Evolutionary conservation across 164 flowering plant species (phyloP).

Genomic region (Magnolia officinalis): DNA sequence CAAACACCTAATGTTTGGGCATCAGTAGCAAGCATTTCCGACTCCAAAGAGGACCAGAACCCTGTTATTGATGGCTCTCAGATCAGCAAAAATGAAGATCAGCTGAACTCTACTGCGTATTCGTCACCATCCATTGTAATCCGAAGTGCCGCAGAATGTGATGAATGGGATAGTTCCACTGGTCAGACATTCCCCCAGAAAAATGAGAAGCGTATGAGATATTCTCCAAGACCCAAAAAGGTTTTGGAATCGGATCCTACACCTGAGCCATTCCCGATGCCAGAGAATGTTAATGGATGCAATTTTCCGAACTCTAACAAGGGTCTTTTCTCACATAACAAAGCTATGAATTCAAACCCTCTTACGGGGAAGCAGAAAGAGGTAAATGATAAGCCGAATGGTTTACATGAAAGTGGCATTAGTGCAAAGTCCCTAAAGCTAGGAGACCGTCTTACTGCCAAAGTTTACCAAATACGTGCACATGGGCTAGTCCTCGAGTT

Average conservation of each 20-base stretch:
- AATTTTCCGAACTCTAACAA: slow-evolving; percentile 12
- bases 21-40: slow-evolving; percentile 23
- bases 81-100: slow-evolving; percentile 18
- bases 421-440: slow-evolving; percentile 52
- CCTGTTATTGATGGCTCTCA: slow-evolving; percentile 19
- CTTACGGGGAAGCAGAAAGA: slow-evolving; percentile 4
- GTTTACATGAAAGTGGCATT: slow-evolving; percentile 17
- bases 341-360: slow-evolving; percentile 14
- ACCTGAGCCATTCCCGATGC: slow-evolving; percentile 8
- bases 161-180: slow-evolving; percentile 51
- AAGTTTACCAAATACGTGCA: slow-evolving; percentile 66
- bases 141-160: slow-evolving; percentile 90
- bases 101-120: slow-evolving; percentile 16
- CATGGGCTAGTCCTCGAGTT: slow-evolving; percentile 85
- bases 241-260: slow-evolving; percentile 12
- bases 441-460: slow-evolving; percentile 61
- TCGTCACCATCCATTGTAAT: slow-evolving; percentile 52
- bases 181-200: slow-evolving; percentile 9
- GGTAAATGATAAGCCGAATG: slow-evolving; percentile 13
- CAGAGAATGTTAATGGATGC: not conserved
- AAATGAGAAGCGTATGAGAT: slow-evolving; percentile 15
- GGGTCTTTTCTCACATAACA: slow-evolving; percentile 8
- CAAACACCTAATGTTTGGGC: slow-evolving; percentile 32
- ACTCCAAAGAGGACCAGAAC: slow-evolving; percentile 26
- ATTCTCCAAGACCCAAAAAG: slow-evolving; percentile 10